Conservation (phyloP, 495 filamentous ascomycete species). For the Podospora sp. region DNA sequence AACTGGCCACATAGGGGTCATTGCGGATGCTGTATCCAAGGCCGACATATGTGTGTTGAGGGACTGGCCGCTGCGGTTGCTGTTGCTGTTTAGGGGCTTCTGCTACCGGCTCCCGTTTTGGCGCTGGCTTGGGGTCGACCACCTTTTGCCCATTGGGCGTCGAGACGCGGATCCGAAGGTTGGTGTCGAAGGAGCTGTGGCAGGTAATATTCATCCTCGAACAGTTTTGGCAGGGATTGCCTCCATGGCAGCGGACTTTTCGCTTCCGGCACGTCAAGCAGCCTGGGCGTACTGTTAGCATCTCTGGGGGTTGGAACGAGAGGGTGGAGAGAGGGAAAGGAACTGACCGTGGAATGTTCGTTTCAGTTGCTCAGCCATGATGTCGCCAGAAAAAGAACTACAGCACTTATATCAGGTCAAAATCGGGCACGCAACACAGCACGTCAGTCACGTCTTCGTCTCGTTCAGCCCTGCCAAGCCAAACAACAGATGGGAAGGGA, state of each 20-base stretch:
- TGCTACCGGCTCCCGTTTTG: constrained; percentile 7
- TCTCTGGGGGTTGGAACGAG: not conserved
- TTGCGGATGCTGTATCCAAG: constrained; percentile 5
- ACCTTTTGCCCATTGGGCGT: constrained; percentile 34
- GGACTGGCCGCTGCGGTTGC: not conserved
- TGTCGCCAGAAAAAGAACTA: not conserved
- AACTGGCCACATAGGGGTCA: constrained; percentile 17
- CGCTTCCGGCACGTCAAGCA: constrained; percentile 44
- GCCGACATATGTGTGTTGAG: not conserved
- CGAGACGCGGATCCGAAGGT: constrained; percentile 36
- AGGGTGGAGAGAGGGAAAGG: not conserved
- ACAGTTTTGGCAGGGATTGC: constrained; percentile 40
- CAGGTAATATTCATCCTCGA: constrained; percentile 40
- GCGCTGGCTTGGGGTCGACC: constrained; percentile 23
- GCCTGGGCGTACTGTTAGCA: constrained; percentile 21
- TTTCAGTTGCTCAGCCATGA: constrained; percentile 35
- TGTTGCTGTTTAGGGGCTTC: constrained; percentile 7
- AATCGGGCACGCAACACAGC: constrained; percentile 2
- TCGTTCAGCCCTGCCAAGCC: constrained; percentile 20
- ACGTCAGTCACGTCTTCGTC: constrained; percentile 10
- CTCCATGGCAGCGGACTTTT: constrained; percentile 41
- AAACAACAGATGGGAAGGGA: not conserved
- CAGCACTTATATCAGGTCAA: not conserved
- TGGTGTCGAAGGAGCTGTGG: constrained; percentile 41
- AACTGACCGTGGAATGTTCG: constrained; percentile 38